Percentiles rank a stretch among this genome's conserved stretches.
phyloP scores from a whole-genome alignment of 768 basidiomycete species.

The Mycena amicta region DNA sequence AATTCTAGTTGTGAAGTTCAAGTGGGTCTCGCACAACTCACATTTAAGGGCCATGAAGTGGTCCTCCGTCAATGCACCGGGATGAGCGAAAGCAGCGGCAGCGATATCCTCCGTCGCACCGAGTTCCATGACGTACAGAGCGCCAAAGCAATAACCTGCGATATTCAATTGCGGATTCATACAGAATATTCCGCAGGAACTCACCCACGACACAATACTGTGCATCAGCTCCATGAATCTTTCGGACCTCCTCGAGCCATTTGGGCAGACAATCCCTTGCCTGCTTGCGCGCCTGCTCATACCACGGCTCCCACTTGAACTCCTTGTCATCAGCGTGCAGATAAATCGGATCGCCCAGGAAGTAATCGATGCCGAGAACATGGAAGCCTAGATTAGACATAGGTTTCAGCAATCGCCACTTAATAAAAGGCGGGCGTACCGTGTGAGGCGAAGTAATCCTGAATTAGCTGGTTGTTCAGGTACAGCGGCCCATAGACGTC shows the following conservation, averaged over 20 bases:
- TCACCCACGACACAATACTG: constrained; percentile 50
- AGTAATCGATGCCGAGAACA: constrained; percentile 65
- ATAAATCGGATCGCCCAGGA: constrained; percentile 59
- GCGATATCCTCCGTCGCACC: constrained; percentile 47
- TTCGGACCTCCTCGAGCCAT: constrained; percentile 55
- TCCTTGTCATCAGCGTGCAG: constrained; percentile 38
- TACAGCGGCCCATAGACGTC: constrained; percentile 65
- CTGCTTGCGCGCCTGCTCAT: constrained; percentile 32
- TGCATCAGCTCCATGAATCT: constrained; percentile 48
- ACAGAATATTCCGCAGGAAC: constrained; percentile 16
- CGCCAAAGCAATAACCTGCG: constrained; percentile 63
- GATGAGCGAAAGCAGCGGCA: constrained; percentile 61
- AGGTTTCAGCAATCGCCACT: neutral
- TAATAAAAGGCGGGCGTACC: too few species aligned
- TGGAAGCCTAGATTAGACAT: constrained; percentile 47
- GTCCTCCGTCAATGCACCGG: constrained; percentile 48
- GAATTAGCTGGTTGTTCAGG: constrained; percentile 58
- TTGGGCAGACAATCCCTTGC: constrained; percentile 45
- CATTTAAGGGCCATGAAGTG: constrained; percentile 52
- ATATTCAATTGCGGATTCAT: neutral
- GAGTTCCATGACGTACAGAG: constrained; percentile 50
- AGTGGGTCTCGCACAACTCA: constrained; percentile 27
- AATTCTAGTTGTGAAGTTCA: neutral
- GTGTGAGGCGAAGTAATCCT: constrained; percentile 64
- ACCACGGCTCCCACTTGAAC: constrained; percentile 47